Conservation (phyloP, 495 filamentous ascomycete species). For the Xylaria venustula region DNA sequence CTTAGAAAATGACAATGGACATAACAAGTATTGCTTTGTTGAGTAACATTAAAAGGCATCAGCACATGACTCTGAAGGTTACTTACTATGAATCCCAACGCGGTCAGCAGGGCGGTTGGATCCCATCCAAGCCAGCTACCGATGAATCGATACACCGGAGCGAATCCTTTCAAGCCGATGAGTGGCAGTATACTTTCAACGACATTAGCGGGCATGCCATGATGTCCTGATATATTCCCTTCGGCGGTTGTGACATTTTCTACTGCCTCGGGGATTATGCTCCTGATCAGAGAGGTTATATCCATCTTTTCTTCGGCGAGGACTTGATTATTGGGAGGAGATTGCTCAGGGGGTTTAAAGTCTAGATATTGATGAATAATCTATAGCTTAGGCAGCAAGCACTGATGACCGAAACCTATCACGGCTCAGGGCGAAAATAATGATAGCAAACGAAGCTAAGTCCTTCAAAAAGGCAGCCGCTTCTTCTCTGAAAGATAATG, state of each 20-base stretch:
- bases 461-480: too few relatives aligned
- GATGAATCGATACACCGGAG: slow-evolving; percentile 23
- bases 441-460: neutral
- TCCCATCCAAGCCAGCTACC: slow-evolving; percentile 38
- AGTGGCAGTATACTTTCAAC: slow-evolving; percentile 28
- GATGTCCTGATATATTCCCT: neutral
- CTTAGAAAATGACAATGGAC: too few relatives aligned
- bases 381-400: neutral
- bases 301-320: neutral
- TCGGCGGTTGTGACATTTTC: neutral
- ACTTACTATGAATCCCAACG: slow-evolving; percentile 26
- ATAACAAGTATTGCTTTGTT: too few relatives aligned
- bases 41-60: too few relatives aligned
- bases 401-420: neutral
- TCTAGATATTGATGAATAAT: neutral
- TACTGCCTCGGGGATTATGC: slow-evolving; percentile 2
- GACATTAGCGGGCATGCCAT: slow-evolving; percentile 14
- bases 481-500: too few relatives aligned
- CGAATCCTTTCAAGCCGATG: slow-evolving; percentile 21
- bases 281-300: neutral
- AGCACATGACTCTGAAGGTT: too few relatives aligned
- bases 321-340: neutral
- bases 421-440: neutral
- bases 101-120: slow-evolving; percentile 34
- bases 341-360: neutral